A percentile compares a stretch with the other conserved stretches of the same genome.
Conservation (phyloP, 805 yeast species). For the Yarrowia keelungensis region DNA sequence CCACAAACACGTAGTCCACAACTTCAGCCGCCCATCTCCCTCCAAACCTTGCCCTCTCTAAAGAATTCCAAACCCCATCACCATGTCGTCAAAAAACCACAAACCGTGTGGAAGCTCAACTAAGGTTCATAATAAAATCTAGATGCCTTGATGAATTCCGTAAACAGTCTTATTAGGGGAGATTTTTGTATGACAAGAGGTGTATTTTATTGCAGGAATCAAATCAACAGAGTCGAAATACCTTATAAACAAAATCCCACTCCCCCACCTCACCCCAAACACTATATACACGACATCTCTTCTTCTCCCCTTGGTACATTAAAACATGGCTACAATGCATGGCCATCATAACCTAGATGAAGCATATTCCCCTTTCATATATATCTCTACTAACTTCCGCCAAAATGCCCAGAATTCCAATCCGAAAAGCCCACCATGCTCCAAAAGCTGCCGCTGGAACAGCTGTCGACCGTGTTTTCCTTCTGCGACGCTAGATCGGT, state of each 20-base stretch:
- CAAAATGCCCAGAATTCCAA: not conserved
- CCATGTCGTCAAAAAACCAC: not conserved
- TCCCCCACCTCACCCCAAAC: not conserved
- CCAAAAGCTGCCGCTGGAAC: constrained; percentile 20
- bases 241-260: not conserved
- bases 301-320: not conserved
- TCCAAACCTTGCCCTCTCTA: constrained; percentile 13
- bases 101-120: not conserved
- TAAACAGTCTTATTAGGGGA: no score
- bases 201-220: not conserved
- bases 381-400: not conserved
- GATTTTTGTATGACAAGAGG: not conserved
- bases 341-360: constrained; percentile 1
- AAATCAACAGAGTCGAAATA: not conserved
- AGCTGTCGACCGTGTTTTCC: constrained; percentile 10
- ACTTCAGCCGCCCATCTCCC: not conserved
- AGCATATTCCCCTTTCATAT: not conserved
- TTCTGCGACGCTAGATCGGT: constrained; percentile 9
- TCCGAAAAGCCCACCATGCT: not conserved
- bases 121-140: constrained; percentile 1
- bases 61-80: constrained; percentile 8
- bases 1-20: no score
- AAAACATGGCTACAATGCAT: not conserved
- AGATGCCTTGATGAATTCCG: not conserved
- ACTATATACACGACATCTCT: no score